A percentile compares a stretch with the other conserved stretches of the same genome.
phyloP scores from a whole-genome alignment of 2,329 filamentous ascomycete genomes.

The Corynespora cassiicola region DNA sequence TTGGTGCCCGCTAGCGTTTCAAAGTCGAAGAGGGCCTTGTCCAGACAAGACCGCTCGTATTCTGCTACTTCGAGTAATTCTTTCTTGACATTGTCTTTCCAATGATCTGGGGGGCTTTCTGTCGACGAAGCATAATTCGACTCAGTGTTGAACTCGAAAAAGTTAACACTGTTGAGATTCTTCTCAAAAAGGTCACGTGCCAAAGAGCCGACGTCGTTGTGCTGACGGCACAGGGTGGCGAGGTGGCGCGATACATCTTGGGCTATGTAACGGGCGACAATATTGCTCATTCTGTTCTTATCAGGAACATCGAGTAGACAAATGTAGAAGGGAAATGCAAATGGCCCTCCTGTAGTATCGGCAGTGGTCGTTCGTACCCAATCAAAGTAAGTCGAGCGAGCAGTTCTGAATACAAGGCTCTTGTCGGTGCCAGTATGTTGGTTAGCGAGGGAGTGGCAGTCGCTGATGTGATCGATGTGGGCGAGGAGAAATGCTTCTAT shows the following conservation, averaged over 20 bases:
- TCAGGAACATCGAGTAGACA: conserved; percentile 11
- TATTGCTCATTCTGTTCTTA: conserved; percentile 3
- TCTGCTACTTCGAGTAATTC: too few species aligned
- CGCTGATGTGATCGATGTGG: conserved; percentile 10
- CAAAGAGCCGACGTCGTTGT: conserved; percentile 28
- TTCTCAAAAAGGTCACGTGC: conserved; percentile 28
- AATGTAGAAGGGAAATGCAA: conserved; percentile 20
- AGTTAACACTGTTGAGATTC: conserved; percentile 8
- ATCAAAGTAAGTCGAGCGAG: too few species aligned
- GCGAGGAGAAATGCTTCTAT: conserved; percentile 11
- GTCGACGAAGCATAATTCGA: too few species aligned
- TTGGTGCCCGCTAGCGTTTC: neutral
- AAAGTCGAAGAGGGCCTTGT: too few species aligned
- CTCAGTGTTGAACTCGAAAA: too few species aligned
- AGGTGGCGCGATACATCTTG: conserved; percentile 19
- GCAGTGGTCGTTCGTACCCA: too few species aligned
- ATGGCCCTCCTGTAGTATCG: too few species aligned
- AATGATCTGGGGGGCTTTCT: too few species aligned
- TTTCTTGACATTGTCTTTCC: too few species aligned
- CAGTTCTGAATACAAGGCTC: too few species aligned
- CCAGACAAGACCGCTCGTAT: too few species aligned
- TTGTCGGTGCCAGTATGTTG: conserved; percentile 17
- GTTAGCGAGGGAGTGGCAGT: conserved; percentile 9
- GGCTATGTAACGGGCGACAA: conserved; percentile 16
- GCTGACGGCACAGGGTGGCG: conserved; percentile 25